Evolutionary conservation across 495 filamentous ascomycete genomes (phyloP), one percentile per base, ranked within the genome.

Genomic region (Tuber borchii): DNA sequence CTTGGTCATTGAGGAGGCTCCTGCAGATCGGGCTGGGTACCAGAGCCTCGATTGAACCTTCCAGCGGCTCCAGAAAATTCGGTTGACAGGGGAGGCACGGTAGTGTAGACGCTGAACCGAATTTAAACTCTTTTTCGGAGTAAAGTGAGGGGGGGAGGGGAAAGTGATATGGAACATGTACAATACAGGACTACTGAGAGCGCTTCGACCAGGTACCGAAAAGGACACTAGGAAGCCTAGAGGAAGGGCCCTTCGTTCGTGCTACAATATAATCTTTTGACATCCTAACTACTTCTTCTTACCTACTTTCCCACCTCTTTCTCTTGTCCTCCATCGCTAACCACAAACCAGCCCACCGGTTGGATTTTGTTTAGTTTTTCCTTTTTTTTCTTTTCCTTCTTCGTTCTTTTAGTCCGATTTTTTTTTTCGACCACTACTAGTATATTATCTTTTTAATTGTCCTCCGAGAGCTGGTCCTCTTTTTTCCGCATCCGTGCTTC

Each of bases 61-160:
- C 78, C 77, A 79, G 78, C 78, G 78, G 78, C 77, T 79, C 78
- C 78, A 79, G 77, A 76, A 79, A 69, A 51, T 79, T 79, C 77
- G 78, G 78, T 71, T 77, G 72, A 51, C 46, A 48, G 73, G 61
- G 78, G 77, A 65, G 12, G 14, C 17, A 34, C 56, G 17, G 56
- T 65, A 65, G 7, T 71, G 78, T 79, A 79, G 70, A 79, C 78
- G 78, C 78, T 73, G 78, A 79, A 76, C 78, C 78, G 78, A 79
- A 73, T 79, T 79, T 79, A 79, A 72, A 71, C 78, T 77, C 68
- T 43, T 45, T 79, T 51, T 73, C 26, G 72, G 70, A 70, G 74
- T 73, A 43, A 48, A 77, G 70, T 37, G 75, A 74, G 56, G 76
- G 75, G 76, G 76, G 46, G 75, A 26, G 65, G 77, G 75, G 68